A percentile compares a stretch with the other conserved stretches of the same genome.
Conservation (phyloP, 345 rosid species). For the Eucalyptus microcorys region DNA sequence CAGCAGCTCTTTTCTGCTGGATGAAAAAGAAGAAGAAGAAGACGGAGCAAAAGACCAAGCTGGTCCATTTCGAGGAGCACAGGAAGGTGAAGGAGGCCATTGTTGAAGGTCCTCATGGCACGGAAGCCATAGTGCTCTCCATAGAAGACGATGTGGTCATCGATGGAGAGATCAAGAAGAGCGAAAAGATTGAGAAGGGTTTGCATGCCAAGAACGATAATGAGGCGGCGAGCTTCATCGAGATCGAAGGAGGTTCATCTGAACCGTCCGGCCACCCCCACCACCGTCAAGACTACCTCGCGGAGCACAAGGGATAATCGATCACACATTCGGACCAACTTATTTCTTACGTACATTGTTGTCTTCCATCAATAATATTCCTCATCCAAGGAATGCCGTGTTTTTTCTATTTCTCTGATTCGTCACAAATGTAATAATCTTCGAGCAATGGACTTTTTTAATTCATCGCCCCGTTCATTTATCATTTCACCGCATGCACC, state of each 20-base stretch:
- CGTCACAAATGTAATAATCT: neutral
- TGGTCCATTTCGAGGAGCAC: constrained; percentile 3
- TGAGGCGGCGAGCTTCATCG: neutral
- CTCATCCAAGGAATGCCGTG: neutral
- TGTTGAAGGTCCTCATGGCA: constrained; percentile 3
- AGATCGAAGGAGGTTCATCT: neutral
- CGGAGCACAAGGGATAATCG: neutral
- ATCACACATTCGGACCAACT: neutral
- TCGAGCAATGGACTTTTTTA: neutral
- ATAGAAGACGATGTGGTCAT: constrained; percentile 3
- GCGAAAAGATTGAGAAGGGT: neutral
- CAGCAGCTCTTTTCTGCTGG: constrained; percentile 1
- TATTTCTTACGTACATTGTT: neutral
- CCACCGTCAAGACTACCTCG: neutral
- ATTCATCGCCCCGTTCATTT: neutral
- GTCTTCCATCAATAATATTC: neutral
- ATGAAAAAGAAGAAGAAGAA: constrained; percentile 6
- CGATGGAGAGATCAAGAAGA: neutral
- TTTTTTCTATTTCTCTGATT: neutral
- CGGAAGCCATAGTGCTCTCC: neutral
- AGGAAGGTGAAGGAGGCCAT: constrained; percentile 1
- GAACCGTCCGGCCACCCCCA: neutral
- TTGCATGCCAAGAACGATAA: neutral
- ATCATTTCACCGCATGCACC: neutral
- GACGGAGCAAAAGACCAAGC: neutral